Evolutionary conservation across 495 filamentous ascomycete species (phyloP), one percentile per base, ranked within the genome.

Genomic region (Trichocladium antarcticum): DNA sequence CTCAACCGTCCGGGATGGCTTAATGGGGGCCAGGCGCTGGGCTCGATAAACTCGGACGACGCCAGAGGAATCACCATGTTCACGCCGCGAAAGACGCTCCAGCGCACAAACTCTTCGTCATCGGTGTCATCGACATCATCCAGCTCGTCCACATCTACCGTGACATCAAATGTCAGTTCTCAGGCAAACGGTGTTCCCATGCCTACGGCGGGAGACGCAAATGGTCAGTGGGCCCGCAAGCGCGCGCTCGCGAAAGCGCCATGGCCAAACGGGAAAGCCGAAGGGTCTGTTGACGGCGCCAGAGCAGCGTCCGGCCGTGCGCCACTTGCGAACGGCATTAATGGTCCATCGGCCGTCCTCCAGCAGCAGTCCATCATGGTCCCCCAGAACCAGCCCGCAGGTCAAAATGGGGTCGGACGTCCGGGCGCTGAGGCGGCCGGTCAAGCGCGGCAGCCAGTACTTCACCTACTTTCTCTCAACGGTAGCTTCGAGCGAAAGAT

Each of bases 401-500:
- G 57, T 8, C 70, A 70, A 41, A 65, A 63, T 51, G 59, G 57
- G 21, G 55, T 63, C 53, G 65, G 71, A 16, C 71, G 82, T 49
- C 72, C 79, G 16, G 69, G 72, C 43, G 63, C 67, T 39, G 72
- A 77, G n/a, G 66, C 70, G 49, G 57, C 69, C 28, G 75, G 74
- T 46, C 57, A 72, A 5, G 82, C 83, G 3, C 72, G 74, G 15
- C 79, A 82, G 31, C 87, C 85, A 2, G 80, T 94, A 15, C 74
- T 97, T 24, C 82, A 83, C 42, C 73, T 98, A 8, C 68, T 85
- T 8, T 92, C 92, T 4, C 73, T 96, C 53, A 98, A 96, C 50
- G 84, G 84, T 34, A 97, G 90, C 4, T 98, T 98, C 60, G 92
- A 97, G 57, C 81, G 87, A 55, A 98, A 98, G 65, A 89, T 89